Conservation (phyloP, 495 filamentous ascomycete species). For the Penicillium arizonense region DNA sequence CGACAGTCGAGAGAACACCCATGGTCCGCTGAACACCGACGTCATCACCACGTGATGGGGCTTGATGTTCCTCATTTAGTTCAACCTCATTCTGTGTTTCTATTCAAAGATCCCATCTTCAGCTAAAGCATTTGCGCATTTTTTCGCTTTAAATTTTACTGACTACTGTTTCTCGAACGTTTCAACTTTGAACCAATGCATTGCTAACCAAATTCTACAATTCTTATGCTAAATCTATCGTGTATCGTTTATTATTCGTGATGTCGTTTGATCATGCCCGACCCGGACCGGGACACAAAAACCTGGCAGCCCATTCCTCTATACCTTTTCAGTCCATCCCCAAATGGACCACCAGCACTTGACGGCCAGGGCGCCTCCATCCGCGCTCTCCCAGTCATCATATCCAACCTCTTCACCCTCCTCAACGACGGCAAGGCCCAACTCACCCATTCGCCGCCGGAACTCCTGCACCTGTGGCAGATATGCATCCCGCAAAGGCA, state of each 20-base stretch:
- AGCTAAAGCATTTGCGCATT: no score
- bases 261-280: constrained; percentile 12
- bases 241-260: constrained; percentile 37
- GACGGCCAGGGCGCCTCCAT: constrained; percentile 51
- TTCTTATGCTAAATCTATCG: constrained; percentile 30
- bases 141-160: not conserved
- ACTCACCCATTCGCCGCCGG: constrained; percentile 47
- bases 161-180: no score
- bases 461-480: constrained; percentile 53
- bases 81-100: not conserved
- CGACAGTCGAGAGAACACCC: not conserved
- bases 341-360: constrained; percentile 69
- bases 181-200: not conserved
- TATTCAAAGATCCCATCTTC: no score
- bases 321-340: constrained; percentile 50
- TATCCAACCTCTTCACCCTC: constrained; percentile 64
- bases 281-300: not conserved
- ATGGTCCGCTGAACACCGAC: constrained; percentile 4
- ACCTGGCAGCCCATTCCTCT: constrained; percentile 1
- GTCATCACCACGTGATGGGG: constrained; percentile 19
- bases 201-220: constrained; percentile 7
- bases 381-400: constrained; percentile 65
- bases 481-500: constrained; percentile 64
- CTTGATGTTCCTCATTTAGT: constrained; percentile 3
- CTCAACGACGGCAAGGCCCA: constrained; percentile 52